Evolutionary conservation across 257 asterid species (phyloP).

Genomic region (Primulina eburnea): DNA sequence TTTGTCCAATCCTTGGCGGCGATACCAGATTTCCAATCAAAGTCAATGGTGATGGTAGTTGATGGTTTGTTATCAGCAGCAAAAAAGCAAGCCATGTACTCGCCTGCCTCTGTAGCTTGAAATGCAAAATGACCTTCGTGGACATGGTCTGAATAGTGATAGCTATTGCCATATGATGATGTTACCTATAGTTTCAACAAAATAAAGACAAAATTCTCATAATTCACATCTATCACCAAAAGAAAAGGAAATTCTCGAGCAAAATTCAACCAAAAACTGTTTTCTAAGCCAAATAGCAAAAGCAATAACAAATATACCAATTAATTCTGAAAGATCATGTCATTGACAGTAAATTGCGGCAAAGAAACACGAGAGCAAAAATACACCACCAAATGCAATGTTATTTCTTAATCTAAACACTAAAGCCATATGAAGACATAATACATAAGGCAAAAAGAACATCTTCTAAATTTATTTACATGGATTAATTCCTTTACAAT

Average conservation of each 20-base stretch:
- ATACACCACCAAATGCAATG: neutral
- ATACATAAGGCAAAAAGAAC: neutral
- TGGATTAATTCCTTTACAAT: neutral
- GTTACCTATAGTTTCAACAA: conserved; percentile 55
- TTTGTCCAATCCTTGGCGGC: conserved; percentile 92
- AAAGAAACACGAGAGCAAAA: no score
- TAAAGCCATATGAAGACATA: neutral
- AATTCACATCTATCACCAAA: neutral
- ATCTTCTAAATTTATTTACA: neutral
- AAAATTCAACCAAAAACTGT: neutral
- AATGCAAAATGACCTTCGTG: conserved; percentile 78
- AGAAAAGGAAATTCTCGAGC: neutral
- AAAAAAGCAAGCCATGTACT: conserved; percentile 83
- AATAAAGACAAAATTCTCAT: conserved; percentile 6
- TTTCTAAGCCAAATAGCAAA: neutral
- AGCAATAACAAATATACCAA: neutral
- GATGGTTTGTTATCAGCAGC: conserved; percentile 74
- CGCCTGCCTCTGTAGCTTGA: conserved; percentile 80
- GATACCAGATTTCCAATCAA: conserved; percentile 91
- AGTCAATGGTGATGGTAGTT: conserved; percentile 56
- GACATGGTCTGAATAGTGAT: conserved; percentile 78
- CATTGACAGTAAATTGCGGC: neutral
- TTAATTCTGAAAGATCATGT: neutral
- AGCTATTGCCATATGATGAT: conserved; percentile 72
- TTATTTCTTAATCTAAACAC: neutral